Base-by-base conservation (phyloP, 257 asterid genomes). In the Anisodus tanguticus region DNA sequence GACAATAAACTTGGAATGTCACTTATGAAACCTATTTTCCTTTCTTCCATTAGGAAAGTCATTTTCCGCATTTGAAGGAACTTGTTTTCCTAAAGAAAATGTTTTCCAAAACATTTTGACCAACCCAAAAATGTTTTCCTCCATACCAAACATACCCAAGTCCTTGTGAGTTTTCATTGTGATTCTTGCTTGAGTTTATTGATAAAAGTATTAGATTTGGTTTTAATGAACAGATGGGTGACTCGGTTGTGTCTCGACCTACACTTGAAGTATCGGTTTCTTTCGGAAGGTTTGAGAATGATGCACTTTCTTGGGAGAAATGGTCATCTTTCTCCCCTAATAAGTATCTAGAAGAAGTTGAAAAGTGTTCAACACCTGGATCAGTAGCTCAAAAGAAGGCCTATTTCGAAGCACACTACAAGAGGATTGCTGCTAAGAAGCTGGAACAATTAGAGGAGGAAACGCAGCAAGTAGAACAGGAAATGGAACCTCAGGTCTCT, bases 241-340 rank as follows among this genome's bases (percentile, higher is more conserved):
- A 92, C 82, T 84, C 94, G 16, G 89, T 63, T 63, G 62, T 88
- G 51, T 88, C 95, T 79, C 89, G 83, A 84, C 88, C 89, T 86
- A 84, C 90, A 58, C 91, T 95, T 83, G 98, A 94, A 82, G 96
- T 91, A 22, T 94, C 99, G 37, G 95, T 95, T 86, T 96, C 99
- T 0, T 96, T 96, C 71, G 98, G 99, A 85, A 91, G 95, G 87
- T 96, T 94, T 77, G 97, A 92, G 88, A 90, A 90, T 41, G 97
- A 94, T 89, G 91, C 90, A 70, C 97, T 96, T 83, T 90, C 99
- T 55, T 96, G 98, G 99, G 99, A 94, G 88, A 96, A 93, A 83
- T 96, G 97, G 97, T 96, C 99, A 16, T 89, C 98, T 39, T 96
- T 96, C 85, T 94, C 98, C 15, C 97, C 95, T 53, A 96, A 94